Conservation (phyloP, 2,329 filamentous ascomycete species). For the Pezicula carpinea region DNA sequence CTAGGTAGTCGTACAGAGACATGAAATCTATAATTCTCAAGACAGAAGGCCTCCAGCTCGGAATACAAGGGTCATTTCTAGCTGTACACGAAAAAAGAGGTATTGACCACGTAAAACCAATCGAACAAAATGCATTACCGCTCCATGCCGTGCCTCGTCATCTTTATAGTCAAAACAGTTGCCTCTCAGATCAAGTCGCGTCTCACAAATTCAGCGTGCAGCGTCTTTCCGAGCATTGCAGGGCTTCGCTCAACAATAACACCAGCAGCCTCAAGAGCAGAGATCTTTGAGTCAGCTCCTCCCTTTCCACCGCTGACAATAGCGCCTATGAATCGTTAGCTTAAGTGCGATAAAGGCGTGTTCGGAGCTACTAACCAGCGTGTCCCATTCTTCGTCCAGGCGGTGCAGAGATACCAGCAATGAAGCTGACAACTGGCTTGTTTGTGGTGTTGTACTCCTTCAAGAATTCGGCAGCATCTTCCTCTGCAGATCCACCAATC, state of each 20-base stretch:
- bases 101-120: slow-evolving; percentile 24
- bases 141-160: slow-evolving; percentile 20
- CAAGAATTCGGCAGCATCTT: slow-evolving; percentile 96
- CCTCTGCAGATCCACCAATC: slow-evolving; percentile 95
- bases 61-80: slow-evolving; percentile 23
- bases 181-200: slow-evolving; percentile 76
- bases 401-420: slow-evolving; percentile 95
- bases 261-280: slow-evolving; percentile 85
- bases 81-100: slow-evolving; percentile 29
- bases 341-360: not conserved
- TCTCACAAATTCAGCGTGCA: slow-evolving; percentile 94
- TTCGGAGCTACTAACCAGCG: slow-evolving; percentile 56
- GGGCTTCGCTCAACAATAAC: slow-evolving; percentile 96
- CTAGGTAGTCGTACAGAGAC: not conserved
- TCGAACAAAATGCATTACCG: slow-evolving; percentile 25
- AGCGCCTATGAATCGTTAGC: slow-evolving; percentile 46
- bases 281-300: slow-evolving; percentile 97
- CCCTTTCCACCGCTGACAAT: slow-evolving; percentile 98
- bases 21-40: slow-evolving; percentile 1
- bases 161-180: slow-evolving; percentile 22
- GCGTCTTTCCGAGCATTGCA: slow-evolving; percentile 84
- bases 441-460: slow-evolving; percentile 85
- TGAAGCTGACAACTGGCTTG: slow-evolving; percentile 97
- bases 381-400: slow-evolving; percentile 97
- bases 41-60: not conserved